Conservation (phyloP, 179 eudicot species). For the Vitellaria paradoxa region DNA sequence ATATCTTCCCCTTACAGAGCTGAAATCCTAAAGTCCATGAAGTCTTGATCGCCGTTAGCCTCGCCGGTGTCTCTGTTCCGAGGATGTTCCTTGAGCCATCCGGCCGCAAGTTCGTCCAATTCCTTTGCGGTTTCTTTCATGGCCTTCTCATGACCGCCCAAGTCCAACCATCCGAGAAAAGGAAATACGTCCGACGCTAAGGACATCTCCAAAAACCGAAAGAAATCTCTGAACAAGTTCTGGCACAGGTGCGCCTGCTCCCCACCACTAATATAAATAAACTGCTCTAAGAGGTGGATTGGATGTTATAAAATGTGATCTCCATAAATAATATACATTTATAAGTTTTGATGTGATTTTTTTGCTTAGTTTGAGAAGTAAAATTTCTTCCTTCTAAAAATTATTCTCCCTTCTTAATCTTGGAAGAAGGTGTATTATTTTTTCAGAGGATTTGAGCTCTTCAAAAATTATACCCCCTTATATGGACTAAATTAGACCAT, state of each 20-base stretch:
- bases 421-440: too few relatives aligned
- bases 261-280: not conserved
- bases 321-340: too few relatives aligned
- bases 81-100: slow-evolving; percentile 38
- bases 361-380: too few relatives aligned
- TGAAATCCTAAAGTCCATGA: slow-evolving; percentile 28
- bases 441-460: too few relatives aligned
- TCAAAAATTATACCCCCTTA: too few relatives aligned
- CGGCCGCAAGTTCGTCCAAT: slow-evolving; percentile 23
- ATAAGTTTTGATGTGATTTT: too few relatives aligned
- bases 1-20: not conserved
- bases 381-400: too few relatives aligned
- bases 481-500: too few relatives aligned
- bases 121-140: slow-evolving; percentile 23
- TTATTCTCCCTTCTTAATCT: too few relatives aligned
- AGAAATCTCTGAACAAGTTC: slow-evolving; percentile 14
- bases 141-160: slow-evolving; percentile 1
- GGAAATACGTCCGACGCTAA: slow-evolving; percentile 30
- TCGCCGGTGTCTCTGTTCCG: not conserved
- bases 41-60: not conserved
- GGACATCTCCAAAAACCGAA: slow-evolving; percentile 16
- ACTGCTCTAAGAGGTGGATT: too few relatives aligned
- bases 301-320: too few relatives aligned
- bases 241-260: slow-evolving; percentile 6
- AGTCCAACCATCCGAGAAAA: slow-evolving; percentile 34